A percentile compares a stretch with the other conserved stretches of the same genome.
These are phyloP conservation scores for Sindora glabra DNA, from an alignment of 306 rosid species.

Conservation along the genomic window DNA sequence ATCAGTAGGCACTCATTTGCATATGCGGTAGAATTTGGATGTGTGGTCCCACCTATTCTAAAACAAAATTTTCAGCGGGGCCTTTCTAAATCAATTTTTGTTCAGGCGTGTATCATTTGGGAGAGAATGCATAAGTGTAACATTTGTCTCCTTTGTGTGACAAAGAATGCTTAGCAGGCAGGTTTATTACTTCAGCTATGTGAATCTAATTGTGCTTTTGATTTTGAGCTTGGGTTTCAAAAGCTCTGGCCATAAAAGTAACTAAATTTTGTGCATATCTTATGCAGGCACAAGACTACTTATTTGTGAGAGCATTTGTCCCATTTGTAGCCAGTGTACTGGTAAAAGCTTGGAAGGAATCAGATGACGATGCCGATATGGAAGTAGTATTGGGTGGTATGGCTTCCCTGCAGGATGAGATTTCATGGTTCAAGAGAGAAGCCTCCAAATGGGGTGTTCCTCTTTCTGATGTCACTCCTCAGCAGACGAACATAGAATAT, in stretches of 20 bases:
- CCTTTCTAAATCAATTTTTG: too few species aligned
- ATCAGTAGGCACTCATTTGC: too few species aligned
- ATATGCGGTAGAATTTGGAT: too few species aligned
- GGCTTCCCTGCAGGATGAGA: slow-evolving; percentile 57
- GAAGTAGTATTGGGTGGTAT: slow-evolving; percentile 54
- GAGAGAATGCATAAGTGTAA: too few species aligned
- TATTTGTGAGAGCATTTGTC: slow-evolving; percentile 61
- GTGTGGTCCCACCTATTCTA: too few species aligned
- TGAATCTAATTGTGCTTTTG: too few species aligned
- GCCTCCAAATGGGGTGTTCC: slow-evolving; percentile 48
- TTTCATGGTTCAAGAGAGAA: slow-evolving; percentile 69
- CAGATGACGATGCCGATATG: slow-evolving; percentile 41
- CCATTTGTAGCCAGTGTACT: slow-evolving; percentile 56
- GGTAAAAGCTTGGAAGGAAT: slow-evolving; percentile 63
- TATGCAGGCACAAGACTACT: slow-evolving; percentile 70
- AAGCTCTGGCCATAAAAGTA: not conserved
- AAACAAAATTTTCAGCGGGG: too few species aligned
- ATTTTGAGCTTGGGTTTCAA: not conserved
- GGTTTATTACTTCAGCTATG: too few species aligned
- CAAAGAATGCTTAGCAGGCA: too few species aligned
- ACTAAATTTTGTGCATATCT: not conserved
- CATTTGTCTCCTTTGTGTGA: too few species aligned
- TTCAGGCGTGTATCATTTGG: too few species aligned
- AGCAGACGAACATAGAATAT: slow-evolving; percentile 32
- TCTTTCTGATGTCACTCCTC: slow-evolving; percentile 45